Base-by-base conservation (phyloP, 2,329 filamentous ascomycete species). In the Diplodia scrobiculata region DNA sequence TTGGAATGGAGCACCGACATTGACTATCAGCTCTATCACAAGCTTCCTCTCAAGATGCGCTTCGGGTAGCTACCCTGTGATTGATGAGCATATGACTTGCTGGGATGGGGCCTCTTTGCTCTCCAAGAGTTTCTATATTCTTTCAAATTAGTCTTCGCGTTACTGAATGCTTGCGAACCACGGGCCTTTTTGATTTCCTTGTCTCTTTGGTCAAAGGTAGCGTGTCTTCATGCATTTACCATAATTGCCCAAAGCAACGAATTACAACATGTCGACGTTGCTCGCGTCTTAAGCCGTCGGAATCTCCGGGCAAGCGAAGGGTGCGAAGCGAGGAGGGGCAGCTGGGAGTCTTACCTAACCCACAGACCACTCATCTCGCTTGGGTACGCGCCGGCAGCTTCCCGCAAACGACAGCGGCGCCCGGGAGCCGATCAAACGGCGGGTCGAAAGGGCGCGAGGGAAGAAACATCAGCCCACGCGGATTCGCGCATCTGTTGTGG, bases 11-110 rank as follows among this genome's bases (percentile, higher is more conserved):
- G 53, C n/a, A 58, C 29, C 9, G 32, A 58, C 14, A 14, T 41
- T 25, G 53, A 58, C 32, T 58, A 58, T 11, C 53, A 58, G 9
- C 34, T 58, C 32, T 58, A 58, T 21, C 53, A 58, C 32, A 38
- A 58, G 32, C 32, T 58, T 21, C 53, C 53, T 4, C 25, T 58
- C 3, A 41, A 58, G 6, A 19, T 58, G 17, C 38, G 14, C 21
- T 38, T 58, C 38, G 53, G 32, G 5, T 38, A 58, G 34, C 2
- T 34, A 27, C 7, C 25, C 25, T 25, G 25, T 25, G 25, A 4
- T 25, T 21, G 21, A 21, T 21, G 21, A 21, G 21, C 21, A 21
- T 21, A 21, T 21, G 21, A 21, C 2, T 21, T 21, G 21, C 21
- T 21, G 21, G 21, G 2, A 21, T 21, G 21, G 1, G 21, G 21